Evolutionary conservation across 1,284 basidiomycete genomes (phyloP).

Genomic region (Pyrrhoderma lamaoense): DNA sequence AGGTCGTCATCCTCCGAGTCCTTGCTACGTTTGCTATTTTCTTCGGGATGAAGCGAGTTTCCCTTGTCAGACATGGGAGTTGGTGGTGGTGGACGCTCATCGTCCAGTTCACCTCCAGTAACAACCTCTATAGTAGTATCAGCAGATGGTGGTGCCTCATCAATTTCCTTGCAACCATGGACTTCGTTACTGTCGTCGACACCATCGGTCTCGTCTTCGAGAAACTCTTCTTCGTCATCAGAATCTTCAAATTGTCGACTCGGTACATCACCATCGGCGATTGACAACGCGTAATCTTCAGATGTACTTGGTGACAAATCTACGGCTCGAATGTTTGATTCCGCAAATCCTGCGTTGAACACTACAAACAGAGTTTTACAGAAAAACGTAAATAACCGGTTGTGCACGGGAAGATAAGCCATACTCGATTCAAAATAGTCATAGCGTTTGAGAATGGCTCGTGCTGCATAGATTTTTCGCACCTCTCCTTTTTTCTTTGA

Average conservation of each 20-base stretch:
- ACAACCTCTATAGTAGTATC: no score
- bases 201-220: slow-evolving; percentile 17
- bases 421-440: slow-evolving; percentile 73
- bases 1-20: background rate
- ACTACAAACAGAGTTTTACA: slow-evolving; percentile 34
- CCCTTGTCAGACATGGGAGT: no score
- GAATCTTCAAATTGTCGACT: slow-evolving; percentile 47
- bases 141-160: no score
- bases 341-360: slow-evolving; percentile 63
- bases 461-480: slow-evolving; percentile 57
- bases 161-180: slow-evolving; percentile 15
- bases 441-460: slow-evolving; percentile 57
- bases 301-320: slow-evolving; percentile 3
- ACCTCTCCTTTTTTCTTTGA: slow-evolving; percentile 28
- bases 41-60: no score
- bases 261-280: slow-evolving; percentile 24
- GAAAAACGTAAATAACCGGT: background rate
- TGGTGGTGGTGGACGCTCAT: no score
- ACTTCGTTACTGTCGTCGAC: slow-evolving; percentile 26
- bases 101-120: no score
- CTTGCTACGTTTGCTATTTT: no score
- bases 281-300: slow-evolving; percentile 19
- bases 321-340: slow-evolving; percentile 25
- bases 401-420: no score
- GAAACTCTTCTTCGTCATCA: slow-evolving; percentile 48